A percentile compares a stretch with the other conserved stretches of the same genome.
phyloP scores from a whole-genome alignment of 2,329 filamentous ascomycete species.

The Aspergillus sergii region DNA sequence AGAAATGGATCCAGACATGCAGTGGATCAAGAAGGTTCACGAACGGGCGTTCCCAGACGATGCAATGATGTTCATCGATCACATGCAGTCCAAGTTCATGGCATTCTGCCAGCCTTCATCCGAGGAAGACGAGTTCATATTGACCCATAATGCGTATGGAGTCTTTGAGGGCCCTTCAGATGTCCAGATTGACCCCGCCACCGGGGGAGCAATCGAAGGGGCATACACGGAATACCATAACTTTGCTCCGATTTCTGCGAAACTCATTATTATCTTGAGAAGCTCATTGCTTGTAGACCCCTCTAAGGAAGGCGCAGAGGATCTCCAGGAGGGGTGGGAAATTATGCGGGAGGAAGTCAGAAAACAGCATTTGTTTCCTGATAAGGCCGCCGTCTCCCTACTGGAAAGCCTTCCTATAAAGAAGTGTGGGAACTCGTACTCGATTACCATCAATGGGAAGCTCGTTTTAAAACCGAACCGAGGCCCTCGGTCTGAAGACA shows the following conservation, averaged over 20 bases:
- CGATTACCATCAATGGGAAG: not conserved
- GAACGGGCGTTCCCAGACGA: conserved; percentile 32
- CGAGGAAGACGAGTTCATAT: conserved; percentile 33
- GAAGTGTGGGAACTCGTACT: not conserved
- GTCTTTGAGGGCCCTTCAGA: conserved; percentile 33
- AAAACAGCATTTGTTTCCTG: not conserved
- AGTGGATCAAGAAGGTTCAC: conserved; percentile 30
- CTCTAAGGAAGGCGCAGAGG: not conserved
- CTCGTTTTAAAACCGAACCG: not conserved
- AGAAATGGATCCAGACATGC: conserved; percentile 27
- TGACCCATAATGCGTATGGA: conserved; percentile 36
- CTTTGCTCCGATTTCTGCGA: not conserved
- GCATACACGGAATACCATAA: not conserved
- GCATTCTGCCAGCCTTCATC: conserved; percentile 32
- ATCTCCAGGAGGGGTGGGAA: not conserved
- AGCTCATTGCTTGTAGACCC: not conserved
- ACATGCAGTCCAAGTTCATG: conserved; percentile 31
- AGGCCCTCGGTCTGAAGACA: not conserved
- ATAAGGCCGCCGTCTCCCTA: not conserved
- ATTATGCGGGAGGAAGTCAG: not conserved
- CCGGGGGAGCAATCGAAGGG: not conserved
- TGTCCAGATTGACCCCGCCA: not conserved
- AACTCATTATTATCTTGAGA: not conserved
- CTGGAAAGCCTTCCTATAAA: not conserved
- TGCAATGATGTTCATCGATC: conserved; percentile 31